Conservation (phyloP, 2,329 filamentous ascomycete genomes). For the Alternaria conjuncta region DNA sequence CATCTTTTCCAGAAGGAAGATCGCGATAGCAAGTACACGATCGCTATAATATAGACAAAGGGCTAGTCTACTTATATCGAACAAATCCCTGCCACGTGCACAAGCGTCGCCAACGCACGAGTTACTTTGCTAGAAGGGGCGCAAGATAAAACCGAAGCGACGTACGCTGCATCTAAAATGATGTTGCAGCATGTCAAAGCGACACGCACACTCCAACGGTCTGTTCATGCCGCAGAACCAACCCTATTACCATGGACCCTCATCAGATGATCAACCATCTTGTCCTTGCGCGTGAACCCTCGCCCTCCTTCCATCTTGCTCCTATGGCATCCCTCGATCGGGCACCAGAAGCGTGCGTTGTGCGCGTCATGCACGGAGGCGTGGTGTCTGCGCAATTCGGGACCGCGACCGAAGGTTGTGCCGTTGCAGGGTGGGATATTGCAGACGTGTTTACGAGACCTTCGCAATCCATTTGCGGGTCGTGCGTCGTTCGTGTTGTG, state of each 20-base stretch:
- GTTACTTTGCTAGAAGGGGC: too few relatives aligned
- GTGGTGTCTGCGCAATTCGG: not conserved
- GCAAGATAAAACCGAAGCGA: too few relatives aligned
- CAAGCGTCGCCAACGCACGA: too few relatives aligned
- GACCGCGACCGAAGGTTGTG: not conserved
- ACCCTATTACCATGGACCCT: not conserved
- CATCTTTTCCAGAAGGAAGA: too few relatives aligned
- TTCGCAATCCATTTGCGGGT: fast-evolving
- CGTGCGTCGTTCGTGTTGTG: fast-evolving
- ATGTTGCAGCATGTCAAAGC: too few relatives aligned
- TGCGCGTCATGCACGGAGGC: not conserved
- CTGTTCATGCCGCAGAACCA: not conserved
- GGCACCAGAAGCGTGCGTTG: not conserved
- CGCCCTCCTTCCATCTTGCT: not conserved
- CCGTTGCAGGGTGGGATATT: not conserved
- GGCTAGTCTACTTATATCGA: too few relatives aligned
- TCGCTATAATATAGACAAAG: too few relatives aligned
- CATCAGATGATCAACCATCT: not conserved
- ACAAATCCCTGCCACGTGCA: too few relatives aligned
- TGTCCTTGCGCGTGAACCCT: not conserved
- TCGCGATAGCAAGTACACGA: too few relatives aligned
- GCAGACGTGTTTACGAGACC: not conserved
- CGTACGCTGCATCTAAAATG: too few relatives aligned
- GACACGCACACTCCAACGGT: too few relatives aligned
- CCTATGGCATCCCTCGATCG: not conserved